Evolutionary conservation across 2,329 filamentous ascomycete species (phyloP), one percentile per base, ranked within the genome.

Genomic region (Alternaria dauci): DNA sequence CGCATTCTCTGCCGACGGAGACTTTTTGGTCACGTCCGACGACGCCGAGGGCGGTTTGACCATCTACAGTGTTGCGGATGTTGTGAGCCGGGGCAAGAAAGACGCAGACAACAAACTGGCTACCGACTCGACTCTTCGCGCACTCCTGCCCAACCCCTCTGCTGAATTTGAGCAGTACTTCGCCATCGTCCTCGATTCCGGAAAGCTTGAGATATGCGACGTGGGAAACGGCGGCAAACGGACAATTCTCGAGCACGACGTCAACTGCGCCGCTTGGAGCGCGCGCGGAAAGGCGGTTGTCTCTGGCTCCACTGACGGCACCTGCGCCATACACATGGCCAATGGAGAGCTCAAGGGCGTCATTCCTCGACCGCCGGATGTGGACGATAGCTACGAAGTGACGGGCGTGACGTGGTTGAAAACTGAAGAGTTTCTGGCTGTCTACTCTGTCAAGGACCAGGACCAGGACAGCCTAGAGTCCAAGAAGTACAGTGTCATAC

Each of bases 221-320:
- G 78, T 99, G 71, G 71, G 83, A 20, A 88, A 87, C 65, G 92
- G 91, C 0, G 62, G 63, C 34, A 68, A 58, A 4, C 63, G 61
- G 14, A 85, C 82, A 71, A 81, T 89, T 1, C 82, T 96, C 65
- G 92, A 89, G 71, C 83, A 86, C 28, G 89, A 91, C 48, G 94
- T 96, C 28, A 93, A 89, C 74, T 95, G 91, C 71, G 86, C 92
- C 6, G 90, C 91, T 57, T 99, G 96, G 95, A 99, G 95, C 77
- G 90, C 88, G 62, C 92, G 90, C 75, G 95, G 95, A 47, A 99
- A 97, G 77, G 94, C 98, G 76, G 83, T 99, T 43, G 89, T 96
- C 44, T 94, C 92, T 67, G 95, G 96, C 16, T 83, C 95, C 69
- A 88, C 85, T 7, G 88, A 97, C 78, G 95, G 95, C 59, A 89